Evolutionary conservation across 2,329 filamentous ascomycete species (phyloP), one percentile per base, ranked within the genome.

Genomic region (Lasiodiplodia sp.): DNA sequence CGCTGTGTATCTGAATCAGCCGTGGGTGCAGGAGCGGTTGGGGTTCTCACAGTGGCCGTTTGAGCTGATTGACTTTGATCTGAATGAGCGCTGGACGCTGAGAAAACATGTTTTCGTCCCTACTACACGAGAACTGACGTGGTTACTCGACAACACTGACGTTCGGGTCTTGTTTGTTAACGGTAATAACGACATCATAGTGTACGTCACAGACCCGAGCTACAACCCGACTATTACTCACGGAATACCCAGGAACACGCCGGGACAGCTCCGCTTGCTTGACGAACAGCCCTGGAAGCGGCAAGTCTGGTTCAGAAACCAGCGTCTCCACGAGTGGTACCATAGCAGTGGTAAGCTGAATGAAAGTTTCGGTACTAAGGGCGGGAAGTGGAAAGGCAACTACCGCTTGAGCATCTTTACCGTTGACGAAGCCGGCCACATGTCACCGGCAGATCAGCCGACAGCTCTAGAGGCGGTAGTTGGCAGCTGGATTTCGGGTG

Each of bases 1-100:
- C 10, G 51, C 23, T 25, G 51, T 11, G 51, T 53, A 53, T 31
- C 51, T 53, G 10, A 53, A 53, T 53, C 51, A 21, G 14, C 51
- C 51, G 51, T 53, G 51, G 51, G 51, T 53, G 23, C 51, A 53
- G 51, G 51, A 53, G 10, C 51, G 51, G 4, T 25, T 53, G 51
- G 51, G 51, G 10, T 53, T 53, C 51, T 11, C 23, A 11, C 25
- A 53, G 12, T 23, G 25, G 23, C 31, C 51, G 21, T 53, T 53
- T 25, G 23, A 53, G 11, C 51, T 53, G 14, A 53, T 53, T 31
- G 51, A 53, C 23, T 53, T 53, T 10, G 51, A 53, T 16, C 51
- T 53, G 23, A 53, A 53, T 31, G 21, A 53, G 23, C 51, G 51
- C 5, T 53, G 51, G 51, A 28, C 51, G 11, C 1, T 28, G 25